phyloP scores from a whole-genome alignment of 148 eudicot genomes.

The Rhododendron mucronatum region DNA sequence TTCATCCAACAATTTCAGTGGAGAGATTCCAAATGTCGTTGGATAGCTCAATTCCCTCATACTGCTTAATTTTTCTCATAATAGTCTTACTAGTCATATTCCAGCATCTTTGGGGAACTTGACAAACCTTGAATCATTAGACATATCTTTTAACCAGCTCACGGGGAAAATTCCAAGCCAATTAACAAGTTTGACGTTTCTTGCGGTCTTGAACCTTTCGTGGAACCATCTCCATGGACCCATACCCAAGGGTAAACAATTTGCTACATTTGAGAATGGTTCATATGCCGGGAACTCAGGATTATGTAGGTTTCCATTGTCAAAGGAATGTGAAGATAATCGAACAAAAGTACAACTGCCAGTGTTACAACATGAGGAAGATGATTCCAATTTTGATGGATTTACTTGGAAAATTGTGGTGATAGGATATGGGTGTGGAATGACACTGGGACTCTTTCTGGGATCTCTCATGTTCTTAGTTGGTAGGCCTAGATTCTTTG shows the following conservation, averaged over 20 bases:
- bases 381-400: neutral
- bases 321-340: neutral
- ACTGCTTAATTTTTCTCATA: conserved; percentile 17
- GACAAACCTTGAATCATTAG: conserved; percentile 12
- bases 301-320: conserved; percentile 4
- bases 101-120: conserved; percentile 9
- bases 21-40: conserved; percentile 9
- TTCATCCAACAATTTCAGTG: conserved; percentile 13
- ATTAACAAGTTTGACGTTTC: neutral
- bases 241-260: neutral
- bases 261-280: neutral
- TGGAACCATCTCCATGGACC: neutral
- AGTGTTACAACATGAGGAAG: neutral
- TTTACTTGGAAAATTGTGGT: neutral
- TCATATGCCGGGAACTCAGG: neutral
- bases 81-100: conserved; percentile 10
- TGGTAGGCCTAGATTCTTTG: neutral
- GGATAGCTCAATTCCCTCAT: conserved; percentile 9
- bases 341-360: neutral
- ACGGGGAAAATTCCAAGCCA: neutral
- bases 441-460: neutral
- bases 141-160: conserved; percentile 15
- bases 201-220: neutral
- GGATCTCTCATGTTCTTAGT: neutral
- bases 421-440: neutral